Evolutionary conservation across 441 rosid species (phyloP).

Genomic region (Rhodomyrtus psidioides): DNA sequence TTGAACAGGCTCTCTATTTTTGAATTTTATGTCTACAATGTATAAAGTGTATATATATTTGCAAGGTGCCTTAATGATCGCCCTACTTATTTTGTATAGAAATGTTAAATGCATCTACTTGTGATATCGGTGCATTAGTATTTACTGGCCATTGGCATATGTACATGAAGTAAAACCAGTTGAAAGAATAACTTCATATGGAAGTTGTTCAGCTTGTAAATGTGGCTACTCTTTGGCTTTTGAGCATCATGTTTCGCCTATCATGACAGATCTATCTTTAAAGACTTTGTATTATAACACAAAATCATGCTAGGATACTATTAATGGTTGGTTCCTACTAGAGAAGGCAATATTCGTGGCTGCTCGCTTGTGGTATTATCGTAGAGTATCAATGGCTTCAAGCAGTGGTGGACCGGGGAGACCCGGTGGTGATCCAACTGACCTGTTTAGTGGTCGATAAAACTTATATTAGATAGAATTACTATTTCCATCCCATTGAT

Average conservation of each 20-base stretch:
- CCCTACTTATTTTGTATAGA: background rate
- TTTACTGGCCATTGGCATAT: background rate
- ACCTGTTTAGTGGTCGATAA: background rate
- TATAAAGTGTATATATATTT: background rate
- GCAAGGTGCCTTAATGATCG: background rate
- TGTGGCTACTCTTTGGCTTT: background rate
- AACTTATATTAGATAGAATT: background rate
- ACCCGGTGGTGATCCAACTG: background rate
- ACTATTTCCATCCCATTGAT: background rate
- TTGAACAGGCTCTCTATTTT: background rate
- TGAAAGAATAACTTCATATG: background rate
- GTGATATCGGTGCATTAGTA: background rate
- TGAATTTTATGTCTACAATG: background rate
- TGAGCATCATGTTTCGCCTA: background rate
- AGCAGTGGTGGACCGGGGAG: background rate
- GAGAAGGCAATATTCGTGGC: background rate
- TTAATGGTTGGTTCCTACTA: background rate
- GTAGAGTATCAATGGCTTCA: background rate
- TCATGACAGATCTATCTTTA: background rate
- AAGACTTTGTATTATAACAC: background rate
- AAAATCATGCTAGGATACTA: background rate
- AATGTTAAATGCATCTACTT: background rate
- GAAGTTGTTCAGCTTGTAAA: background rate
- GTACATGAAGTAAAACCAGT: background rate
- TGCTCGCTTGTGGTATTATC: background rate